These are phyloP conservation scores for Nematodospora anomalae DNA, from an alignment of 1,139 yeast genomes.

Conservation along the genomic window DNA sequence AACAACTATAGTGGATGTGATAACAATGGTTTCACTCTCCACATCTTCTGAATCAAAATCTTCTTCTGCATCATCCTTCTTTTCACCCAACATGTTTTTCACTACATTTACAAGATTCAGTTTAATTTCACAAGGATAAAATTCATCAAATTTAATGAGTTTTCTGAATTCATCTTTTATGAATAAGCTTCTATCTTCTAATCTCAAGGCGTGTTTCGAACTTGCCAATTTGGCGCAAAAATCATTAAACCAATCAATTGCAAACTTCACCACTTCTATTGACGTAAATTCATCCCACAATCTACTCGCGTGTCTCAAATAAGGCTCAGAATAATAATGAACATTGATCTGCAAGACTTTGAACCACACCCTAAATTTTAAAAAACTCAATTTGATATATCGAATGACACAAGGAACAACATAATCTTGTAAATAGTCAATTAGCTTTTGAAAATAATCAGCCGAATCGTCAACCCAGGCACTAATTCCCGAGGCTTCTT, in stretches of 20 bases:
- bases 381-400: constrained; percentile 1
- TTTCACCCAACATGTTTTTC: constrained; percentile 21
- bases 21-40: constrained; percentile 25
- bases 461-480: constrained; percentile 2
- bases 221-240: constrained; percentile 7
- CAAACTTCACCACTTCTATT: constrained; percentile 5
- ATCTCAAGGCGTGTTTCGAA: constrained; percentile 13
- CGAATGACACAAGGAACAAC: background rate
- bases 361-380: constrained; percentile 3
- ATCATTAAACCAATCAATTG: constrained; percentile 6
- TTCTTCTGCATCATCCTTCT: constrained; percentile 10
- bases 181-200: constrained; percentile 24
- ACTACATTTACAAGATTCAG: constrained; percentile 22
- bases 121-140: constrained; percentile 13
- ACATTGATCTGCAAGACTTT: constrained; percentile 3
- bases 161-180: constrained; percentile 30
- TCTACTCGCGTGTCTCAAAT: background rate
- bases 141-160: constrained; percentile 24
- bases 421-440: constrained; percentile 8
- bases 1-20: constrained; percentile 34
- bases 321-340: constrained; percentile 3
- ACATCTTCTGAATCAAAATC: constrained; percentile 16
- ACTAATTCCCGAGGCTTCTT: constrained; percentile 7
- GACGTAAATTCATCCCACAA: constrained; percentile 2
- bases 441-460: constrained; percentile 5